A percentile compares a stretch with the other conserved stretches of the same genome.
Evolutionary conservation across 73 alveolate genomes (phyloP).

Genomic region (Urostyla sp.): DNA sequence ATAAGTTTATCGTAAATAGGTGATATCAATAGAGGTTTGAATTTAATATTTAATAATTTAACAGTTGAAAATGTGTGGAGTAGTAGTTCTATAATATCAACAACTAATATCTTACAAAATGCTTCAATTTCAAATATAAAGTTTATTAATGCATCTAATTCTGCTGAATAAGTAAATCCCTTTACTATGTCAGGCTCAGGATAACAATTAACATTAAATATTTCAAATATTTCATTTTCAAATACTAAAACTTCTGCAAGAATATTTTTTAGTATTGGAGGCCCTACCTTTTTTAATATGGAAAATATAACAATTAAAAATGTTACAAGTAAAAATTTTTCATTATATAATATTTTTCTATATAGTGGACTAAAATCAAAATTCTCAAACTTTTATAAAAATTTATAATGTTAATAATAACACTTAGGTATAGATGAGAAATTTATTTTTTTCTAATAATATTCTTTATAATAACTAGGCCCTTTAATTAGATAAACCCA

Average conservation of each 20-base stretch:
- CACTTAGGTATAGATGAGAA: not conserved
- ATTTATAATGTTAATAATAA: not conserved
- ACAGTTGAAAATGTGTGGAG: not conserved
- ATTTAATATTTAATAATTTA: not conserved
- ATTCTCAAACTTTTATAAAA: not conserved
- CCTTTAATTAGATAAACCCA: conserved; percentile 5
- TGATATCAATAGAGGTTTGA: not conserved
- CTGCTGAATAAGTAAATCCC: not conserved
- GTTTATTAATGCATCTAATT: not conserved
- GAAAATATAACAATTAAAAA: not conserved
- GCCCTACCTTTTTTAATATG: not conserved
- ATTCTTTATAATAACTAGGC: not conserved
- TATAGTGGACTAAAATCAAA: not conserved
- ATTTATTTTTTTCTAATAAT: not conserved
- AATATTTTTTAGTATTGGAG: not conserved
- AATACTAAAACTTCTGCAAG: conserved; percentile 4
- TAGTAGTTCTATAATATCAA: not conserved
- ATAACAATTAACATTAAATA: not conserved
- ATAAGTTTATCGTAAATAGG: not conserved
- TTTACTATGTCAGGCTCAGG: not conserved
- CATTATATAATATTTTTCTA: not conserved
- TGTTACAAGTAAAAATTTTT: conserved; percentile 9
- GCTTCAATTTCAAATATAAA: not conserved
- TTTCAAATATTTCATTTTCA: not conserved
- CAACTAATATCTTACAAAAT: not conserved